phyloP scores from a whole-genome alignment of 129 eudicot species.

The Centrapalus pauciflorus region DNA sequence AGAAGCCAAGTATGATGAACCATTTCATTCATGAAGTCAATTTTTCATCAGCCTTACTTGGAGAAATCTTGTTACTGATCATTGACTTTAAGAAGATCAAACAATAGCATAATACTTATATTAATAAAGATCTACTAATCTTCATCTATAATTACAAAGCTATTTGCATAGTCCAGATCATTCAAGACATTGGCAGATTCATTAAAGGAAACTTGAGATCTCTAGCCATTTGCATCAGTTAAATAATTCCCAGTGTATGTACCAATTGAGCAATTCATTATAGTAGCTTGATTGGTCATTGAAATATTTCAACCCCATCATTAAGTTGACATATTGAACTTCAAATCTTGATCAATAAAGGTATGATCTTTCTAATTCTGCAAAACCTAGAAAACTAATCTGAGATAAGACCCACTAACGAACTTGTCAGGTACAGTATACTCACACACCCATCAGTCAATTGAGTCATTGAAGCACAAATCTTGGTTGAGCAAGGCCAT shows the following conservation, averaged over 20 bases:
- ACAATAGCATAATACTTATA: neutral
- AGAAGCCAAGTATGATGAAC: neutral
- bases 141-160: constrained; percentile 16
- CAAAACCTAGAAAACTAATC: constrained; percentile 8
- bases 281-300: neutral
- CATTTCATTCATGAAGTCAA: neutral
- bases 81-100: neutral
- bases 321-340: neutral
- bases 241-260: neutral
- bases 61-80: neutral
- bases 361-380: neutral
- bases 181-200: neutral
- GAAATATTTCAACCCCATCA: constrained; percentile 3
- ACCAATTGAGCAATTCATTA: constrained; percentile 1
- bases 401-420: neutral
- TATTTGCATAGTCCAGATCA: constrained; percentile 7
- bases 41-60: neutral
- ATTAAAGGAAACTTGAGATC: constrained; percentile 15
- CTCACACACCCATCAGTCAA: constrained; percentile 9
- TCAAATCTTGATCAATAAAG: constrained; percentile 21
- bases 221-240: neutral
- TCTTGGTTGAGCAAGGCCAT: neutral
- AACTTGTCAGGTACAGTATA: constrained; percentile 1
- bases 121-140: constrained; percentile 5
- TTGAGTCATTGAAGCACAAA: neutral